Percentiles rank a stretch among this genome's conserved stretches.
phyloP scores from a whole-genome alignment of 768 basidiomycete species.

The Floccularia luteovirens region DNA sequence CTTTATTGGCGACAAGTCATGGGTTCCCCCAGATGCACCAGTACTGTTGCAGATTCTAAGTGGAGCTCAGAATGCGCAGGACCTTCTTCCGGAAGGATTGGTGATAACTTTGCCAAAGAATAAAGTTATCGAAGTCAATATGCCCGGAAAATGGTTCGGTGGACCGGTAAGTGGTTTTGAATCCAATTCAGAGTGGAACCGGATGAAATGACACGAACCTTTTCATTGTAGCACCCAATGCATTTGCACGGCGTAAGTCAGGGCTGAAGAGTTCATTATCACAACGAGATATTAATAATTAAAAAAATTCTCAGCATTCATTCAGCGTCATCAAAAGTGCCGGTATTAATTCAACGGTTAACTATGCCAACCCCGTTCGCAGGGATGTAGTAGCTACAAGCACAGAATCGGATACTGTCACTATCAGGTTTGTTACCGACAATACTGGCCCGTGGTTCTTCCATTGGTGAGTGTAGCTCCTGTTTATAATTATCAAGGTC shows the following conservation, averaged over 20 bases:
- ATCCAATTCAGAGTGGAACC: no score
- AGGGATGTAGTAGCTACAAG: conserved; percentile 28
- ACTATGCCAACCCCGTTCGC: conserved; percentile 32
- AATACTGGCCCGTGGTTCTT: conserved; percentile 46
- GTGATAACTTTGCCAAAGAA: conserved; percentile 36
- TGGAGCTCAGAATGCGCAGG: conserved; percentile 24
- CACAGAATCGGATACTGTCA: conserved; percentile 23
- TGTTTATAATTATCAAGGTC: neutral
- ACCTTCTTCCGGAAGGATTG: conserved; percentile 23
- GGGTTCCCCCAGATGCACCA: conserved; percentile 24
- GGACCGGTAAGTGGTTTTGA: conserved; percentile 21
- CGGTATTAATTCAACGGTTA: conserved; percentile 20
- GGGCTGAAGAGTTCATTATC: neutral
- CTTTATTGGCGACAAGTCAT: conserved; percentile 20
- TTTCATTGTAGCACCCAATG: conserved; percentile 31
- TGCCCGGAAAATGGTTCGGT: conserved; percentile 26
- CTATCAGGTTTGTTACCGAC: conserved; percentile 42
- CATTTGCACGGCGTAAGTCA: conserved; percentile 31
- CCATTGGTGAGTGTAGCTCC: conserved; percentile 27
- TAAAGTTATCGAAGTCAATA: conserved; percentile 37
- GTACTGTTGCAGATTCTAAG: conserved; percentile 36
- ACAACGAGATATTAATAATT: conserved; percentile 13
- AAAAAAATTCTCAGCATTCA: conserved; percentile 23
- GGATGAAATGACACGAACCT: no score
- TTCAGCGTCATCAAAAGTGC: conserved; percentile 39